A percentile compares a stretch with the other conserved stretches of the same genome.
phyloP scores from a whole-genome alignment of 495 filamentous ascomycete species.

The Talaromyces liani region DNA sequence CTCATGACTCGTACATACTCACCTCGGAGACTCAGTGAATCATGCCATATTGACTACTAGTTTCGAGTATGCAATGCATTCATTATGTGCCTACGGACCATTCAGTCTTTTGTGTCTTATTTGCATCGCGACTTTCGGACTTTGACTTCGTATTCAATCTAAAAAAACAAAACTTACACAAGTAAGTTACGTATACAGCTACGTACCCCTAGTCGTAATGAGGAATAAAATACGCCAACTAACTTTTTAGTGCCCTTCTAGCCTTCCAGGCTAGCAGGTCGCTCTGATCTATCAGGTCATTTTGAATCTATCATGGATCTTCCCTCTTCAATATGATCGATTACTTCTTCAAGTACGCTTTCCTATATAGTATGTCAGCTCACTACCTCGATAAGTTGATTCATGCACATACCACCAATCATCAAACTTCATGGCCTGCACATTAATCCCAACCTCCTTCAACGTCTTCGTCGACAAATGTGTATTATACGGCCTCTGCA shows the following conservation, averaged over 20 bases:
- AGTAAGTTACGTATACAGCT: not conserved
- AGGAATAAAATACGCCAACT: not conserved
- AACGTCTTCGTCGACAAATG: conserved; percentile 75
- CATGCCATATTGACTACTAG: not conserved
- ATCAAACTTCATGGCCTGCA: conserved; percentile 66
- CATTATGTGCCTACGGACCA: not conserved
- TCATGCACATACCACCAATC: conserved; percentile 67
- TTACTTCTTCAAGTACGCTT: not conserved
- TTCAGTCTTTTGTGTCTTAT: not conserved
- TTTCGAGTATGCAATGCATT: not conserved
- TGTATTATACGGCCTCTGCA: conserved; percentile 82
- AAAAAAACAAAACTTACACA: not conserved
- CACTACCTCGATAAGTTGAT: not conserved
- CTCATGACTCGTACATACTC: not conserved
- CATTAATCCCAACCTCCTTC: conserved; percentile 68
- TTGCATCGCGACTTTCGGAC: not conserved
- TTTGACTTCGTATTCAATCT: not conserved
- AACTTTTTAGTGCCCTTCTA: not conserved
- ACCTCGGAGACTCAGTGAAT: not conserved
- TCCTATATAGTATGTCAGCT: not conserved
- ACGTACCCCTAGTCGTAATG: not conserved
- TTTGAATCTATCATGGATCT: not conserved
- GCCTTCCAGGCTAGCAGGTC: not conserved
- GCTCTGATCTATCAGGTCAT: not conserved
- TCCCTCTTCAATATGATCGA: not conserved